Evolutionary conservation across 306 rosid genomes (phyloP), one percentile per base, ranked within the genome.

Genomic region (Delonix regia): DNA sequence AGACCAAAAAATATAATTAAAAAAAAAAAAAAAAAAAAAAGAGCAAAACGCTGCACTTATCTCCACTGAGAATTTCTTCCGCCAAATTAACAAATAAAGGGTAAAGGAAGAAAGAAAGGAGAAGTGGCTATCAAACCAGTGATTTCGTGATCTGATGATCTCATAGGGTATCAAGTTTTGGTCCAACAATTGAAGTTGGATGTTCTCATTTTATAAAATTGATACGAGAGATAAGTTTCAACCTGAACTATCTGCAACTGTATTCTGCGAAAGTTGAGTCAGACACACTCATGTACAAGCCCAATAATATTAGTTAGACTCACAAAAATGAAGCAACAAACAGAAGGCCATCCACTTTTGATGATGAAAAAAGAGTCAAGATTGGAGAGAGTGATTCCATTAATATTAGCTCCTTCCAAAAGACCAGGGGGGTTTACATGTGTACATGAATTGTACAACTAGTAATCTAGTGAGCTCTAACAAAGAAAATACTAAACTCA

Each of bases 401-500:
- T 14, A 6, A 57, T 57, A 57, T 65, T n/a, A 36, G 8, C 48
- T 9, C 30, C 49, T 49, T 44, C 4, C 30, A 70, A 51, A 69
- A 60, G 27, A 47, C 64, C 11, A 28, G 27, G 39, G 39, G 30
- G 13, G n/a, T 22, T 22, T 33, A 57, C 64, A 25, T 57, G 64
- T 57, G 13, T 57, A 57, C 64, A 57, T 57, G 64, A 25, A 27
- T 25, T 4, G 36, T 14, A 25, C n/a, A 25, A 12, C 25, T 10
- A 25, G 25, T 19, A 19, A 18, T 70, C 79, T 86, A 90, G 12
- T 86, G 91, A 87, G 96, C 67, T 80, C 98, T 86, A 55, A 91
- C 90, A 76, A 95, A 91, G 95, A 91, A 95, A 71, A 95, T 95
- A 53, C 99, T 93, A 30, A 95, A 70, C 60, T 95, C 99, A 0